Conservation (phyloP, 2,329 filamentous ascomycete genomes). For the Aspergillus arachidicola region DNA sequence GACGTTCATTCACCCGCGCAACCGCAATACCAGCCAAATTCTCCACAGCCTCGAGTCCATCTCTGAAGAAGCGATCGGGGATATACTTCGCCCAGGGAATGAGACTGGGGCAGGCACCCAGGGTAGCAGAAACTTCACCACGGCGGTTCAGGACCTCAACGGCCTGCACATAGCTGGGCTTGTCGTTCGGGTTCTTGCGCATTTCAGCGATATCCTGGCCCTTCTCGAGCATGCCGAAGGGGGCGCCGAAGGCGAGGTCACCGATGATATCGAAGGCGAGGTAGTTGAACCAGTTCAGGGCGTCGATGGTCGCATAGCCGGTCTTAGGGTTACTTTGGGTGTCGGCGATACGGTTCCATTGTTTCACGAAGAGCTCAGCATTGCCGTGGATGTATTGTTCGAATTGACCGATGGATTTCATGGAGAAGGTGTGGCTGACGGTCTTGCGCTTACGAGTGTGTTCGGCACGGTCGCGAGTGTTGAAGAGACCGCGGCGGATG, state of each 20-base stretch:
- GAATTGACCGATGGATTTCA: conserved; percentile 79
- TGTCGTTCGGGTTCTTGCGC: conserved; percentile 60
- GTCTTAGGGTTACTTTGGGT: conserved; percentile 49
- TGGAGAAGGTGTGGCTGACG: conserved; percentile 81
- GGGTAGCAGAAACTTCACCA: conserved; percentile 79
- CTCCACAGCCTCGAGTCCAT: conserved; percentile 73
- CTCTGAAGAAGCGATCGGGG: conserved; percentile 78
- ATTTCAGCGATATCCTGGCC: conserved; percentile 79
- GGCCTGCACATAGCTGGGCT: conserved; percentile 71
- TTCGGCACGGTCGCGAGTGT: conserved; percentile 78
- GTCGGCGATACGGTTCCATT: conserved; percentile 70
- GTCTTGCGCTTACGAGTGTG: conserved; percentile 89
- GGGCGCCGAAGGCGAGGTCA: conserved; percentile 69
- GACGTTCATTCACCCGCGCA: conserved; percentile 73
- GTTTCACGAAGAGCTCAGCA: conserved; percentile 69
- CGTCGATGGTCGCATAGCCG: conserved; percentile 67
- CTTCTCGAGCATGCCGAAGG: conserved; percentile 79
- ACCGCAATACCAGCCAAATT: conserved; percentile 86
- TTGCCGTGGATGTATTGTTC: conserved; percentile 87
- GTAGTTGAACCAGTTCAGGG: conserved; percentile 79
- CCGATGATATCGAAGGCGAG: conserved; percentile 63
- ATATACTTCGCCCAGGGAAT: conserved; percentile 80
- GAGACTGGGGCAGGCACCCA: conserved; percentile 73
- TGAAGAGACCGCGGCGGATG: conserved; percentile 84
- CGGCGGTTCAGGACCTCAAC: conserved; percentile 87